Conservation (phyloP, 345 rosid genomes). For the Balakata baccata region DNA sequence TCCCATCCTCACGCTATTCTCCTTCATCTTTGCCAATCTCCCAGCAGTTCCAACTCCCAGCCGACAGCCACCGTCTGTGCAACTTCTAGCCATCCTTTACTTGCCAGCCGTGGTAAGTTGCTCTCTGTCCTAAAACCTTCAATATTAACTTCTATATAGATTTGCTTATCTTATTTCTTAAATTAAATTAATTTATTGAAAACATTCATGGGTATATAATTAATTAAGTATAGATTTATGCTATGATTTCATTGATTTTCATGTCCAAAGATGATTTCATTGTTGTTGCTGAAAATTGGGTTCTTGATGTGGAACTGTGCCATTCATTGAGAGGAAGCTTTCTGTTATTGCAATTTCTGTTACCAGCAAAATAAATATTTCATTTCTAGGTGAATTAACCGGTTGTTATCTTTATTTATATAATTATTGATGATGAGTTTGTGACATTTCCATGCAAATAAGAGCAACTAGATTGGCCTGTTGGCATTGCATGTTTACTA, state of each 20-base stretch:
- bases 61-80: no score
- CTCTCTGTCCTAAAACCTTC: no score
- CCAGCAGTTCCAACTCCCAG: no score
- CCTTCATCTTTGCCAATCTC: no score
- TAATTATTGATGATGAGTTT: no score
- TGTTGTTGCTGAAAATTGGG: conserved; percentile 27
- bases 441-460: conserved; percentile 52
- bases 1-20: no score
- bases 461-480: conserved; percentile 47
- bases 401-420: no score
- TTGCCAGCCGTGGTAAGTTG: no score
- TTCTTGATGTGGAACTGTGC: conserved; percentile 17
- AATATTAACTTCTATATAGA: no score
- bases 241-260: conserved; percentile 5
- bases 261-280: conserved; percentile 57
- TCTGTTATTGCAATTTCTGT: not conserved
- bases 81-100: no score
- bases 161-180: no score
- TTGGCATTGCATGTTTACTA: conserved; percentile 49
- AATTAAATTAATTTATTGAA: not conserved
- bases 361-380: not conserved
- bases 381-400: not conserved
- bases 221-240: no score
- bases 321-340: not conserved
- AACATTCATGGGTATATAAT: not conserved